Percentiles rank a stretch among this genome's conserved stretches.
Evolutionary conservation across 2,329 filamentous ascomycete genomes (phyloP).

Genomic region (Chaetomiaceae sp.): DNA sequence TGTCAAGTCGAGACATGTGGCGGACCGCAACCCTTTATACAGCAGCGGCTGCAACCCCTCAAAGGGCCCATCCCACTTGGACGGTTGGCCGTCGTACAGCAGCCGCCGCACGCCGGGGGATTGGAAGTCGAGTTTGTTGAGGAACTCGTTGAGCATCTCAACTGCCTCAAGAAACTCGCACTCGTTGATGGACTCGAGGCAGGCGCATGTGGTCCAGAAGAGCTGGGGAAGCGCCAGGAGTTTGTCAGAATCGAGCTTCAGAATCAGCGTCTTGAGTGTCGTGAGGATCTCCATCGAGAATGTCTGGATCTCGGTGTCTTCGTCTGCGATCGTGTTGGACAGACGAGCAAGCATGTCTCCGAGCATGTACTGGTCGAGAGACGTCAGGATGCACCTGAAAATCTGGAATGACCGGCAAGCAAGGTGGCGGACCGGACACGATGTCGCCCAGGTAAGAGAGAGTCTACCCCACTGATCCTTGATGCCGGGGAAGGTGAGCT

Average conservation of each 20-base stretch:
- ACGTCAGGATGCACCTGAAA: slow-evolving; percentile 88
- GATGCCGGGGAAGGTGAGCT: slow-evolving; percentile 76
- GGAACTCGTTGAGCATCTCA: slow-evolving; percentile 82
- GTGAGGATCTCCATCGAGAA: slow-evolving; percentile 98
- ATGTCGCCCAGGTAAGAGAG: slow-evolving; percentile 92
- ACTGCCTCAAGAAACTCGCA: slow-evolving; percentile 88
- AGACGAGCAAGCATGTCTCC: slow-evolving; percentile 93
- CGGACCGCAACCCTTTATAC: slow-evolving; percentile 89
- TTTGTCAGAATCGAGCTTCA: slow-evolving; percentile 73
- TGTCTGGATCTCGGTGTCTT: slow-evolving; percentile 88
- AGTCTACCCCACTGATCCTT: slow-evolving; percentile 89
- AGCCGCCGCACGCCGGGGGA: slow-evolving; percentile 63
- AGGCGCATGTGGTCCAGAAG: slow-evolving; percentile 97
- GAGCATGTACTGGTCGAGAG: slow-evolving; percentile 87
- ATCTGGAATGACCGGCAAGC: slow-evolving; percentile 97
- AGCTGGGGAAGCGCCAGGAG: slow-evolving; percentile 88
- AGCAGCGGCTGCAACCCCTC: slow-evolving; percentile 80
- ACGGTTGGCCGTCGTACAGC: slow-evolving; percentile 73
- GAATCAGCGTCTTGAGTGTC: slow-evolving; percentile 86
- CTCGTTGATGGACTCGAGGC: slow-evolving; percentile 94
- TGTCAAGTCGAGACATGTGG: slow-evolving; percentile 72
- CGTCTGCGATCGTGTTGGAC: slow-evolving; percentile 95
- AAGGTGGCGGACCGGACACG: slow-evolving; percentile 88
- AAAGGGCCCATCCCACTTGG: slow-evolving; percentile 84
- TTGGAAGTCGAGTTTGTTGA: slow-evolving; percentile 78